These are phyloP conservation scores for Litchi chinensis DNA, from an alignment of 345 rosid genomes.

Conservation along the genomic window DNA sequence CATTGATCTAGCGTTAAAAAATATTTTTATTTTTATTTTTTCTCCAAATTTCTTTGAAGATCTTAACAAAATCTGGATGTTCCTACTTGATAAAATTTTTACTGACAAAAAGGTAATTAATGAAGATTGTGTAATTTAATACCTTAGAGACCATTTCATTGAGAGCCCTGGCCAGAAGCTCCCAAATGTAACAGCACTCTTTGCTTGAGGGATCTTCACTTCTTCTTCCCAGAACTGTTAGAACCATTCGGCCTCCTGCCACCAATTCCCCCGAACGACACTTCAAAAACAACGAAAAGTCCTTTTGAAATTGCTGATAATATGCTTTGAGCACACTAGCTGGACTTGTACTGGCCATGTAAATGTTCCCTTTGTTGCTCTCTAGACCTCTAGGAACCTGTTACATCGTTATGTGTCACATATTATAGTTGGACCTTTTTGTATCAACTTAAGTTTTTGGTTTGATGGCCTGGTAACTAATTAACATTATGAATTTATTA, in stretches of 20 bases:
- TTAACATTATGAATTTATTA: no score
- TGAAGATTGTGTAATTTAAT: neutral
- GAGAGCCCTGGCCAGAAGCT: slow-evolving; percentile 55
- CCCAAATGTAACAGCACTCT: slow-evolving; percentile 54
- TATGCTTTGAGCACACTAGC: slow-evolving; percentile 41
- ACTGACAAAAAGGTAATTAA: no score
- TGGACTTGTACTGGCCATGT: slow-evolving; percentile 52
- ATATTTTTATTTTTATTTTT: no score
- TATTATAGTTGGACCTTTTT: no score
- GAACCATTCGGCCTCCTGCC: slow-evolving; percentile 51
- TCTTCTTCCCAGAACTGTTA: slow-evolving; percentile 48
- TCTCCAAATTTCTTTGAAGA: no score
- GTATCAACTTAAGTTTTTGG: no score
- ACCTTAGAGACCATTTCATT: slow-evolving; percentile 54
- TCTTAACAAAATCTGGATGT: no score
- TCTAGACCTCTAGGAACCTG: slow-evolving; percentile 57
- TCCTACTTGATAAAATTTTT: no score
- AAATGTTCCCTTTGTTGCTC: slow-evolving; percentile 50
- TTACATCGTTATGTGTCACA: no score
- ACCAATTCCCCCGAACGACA: slow-evolving; percentile 53
- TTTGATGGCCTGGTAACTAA: no score
- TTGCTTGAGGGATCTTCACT: slow-evolving; percentile 47
- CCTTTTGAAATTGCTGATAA: slow-evolving; percentile 48
- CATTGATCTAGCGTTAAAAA: no score
- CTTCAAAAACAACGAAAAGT: slow-evolving; percentile 44